Conservation (phyloP, 2,329 filamentous ascomycete genomes). For the Coniochaeta sp. region DNA sequence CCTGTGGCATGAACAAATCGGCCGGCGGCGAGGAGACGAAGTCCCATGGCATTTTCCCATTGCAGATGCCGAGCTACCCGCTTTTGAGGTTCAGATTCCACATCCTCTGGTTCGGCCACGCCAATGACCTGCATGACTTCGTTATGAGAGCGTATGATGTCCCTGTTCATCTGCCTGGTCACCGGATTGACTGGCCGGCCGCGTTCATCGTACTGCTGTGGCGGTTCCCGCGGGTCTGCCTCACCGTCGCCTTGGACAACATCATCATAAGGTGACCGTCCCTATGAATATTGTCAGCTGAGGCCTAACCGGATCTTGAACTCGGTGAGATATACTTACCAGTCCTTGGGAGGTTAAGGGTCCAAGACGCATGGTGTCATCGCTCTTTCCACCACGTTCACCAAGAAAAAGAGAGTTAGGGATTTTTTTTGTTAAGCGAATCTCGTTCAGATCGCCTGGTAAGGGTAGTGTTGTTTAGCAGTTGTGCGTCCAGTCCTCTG, state of each 20-base stretch:
- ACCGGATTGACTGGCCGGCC: constrained; percentile 49
- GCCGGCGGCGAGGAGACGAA: constrained; percentile 25
- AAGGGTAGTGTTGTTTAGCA: no score
- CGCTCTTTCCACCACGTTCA: background rate
- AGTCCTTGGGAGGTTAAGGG: constrained; percentile 3
- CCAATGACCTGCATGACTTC: constrained; percentile 59
- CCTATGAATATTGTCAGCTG: constrained; percentile 27
- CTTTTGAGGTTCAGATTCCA: constrained; percentile 27
- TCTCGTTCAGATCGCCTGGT: no score
- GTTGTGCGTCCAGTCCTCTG: no score
- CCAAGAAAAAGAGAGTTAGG: no score
- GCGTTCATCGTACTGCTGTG: constrained; percentile 46
- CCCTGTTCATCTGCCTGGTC: constrained; percentile 47
- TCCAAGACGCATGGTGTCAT: background rate
- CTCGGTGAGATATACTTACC: background rate
- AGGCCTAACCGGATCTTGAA: background rate
- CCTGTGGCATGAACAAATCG: constrained; percentile 32
- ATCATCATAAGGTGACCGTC: constrained; percentile 54
- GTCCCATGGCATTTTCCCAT: constrained; percentile 41
- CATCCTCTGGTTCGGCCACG: constrained; percentile 51
- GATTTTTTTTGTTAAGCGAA: no score
- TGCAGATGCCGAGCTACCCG: constrained; percentile 35
- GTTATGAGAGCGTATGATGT: constrained; percentile 54
- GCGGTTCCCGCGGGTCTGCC: constrained; percentile 29
- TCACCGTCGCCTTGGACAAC: constrained; percentile 43